These are phyloP conservation scores for Penicillium sp. DNA, from an alignment of 2,329 filamentous ascomycete genomes.

Conservation along the genomic window DNA sequence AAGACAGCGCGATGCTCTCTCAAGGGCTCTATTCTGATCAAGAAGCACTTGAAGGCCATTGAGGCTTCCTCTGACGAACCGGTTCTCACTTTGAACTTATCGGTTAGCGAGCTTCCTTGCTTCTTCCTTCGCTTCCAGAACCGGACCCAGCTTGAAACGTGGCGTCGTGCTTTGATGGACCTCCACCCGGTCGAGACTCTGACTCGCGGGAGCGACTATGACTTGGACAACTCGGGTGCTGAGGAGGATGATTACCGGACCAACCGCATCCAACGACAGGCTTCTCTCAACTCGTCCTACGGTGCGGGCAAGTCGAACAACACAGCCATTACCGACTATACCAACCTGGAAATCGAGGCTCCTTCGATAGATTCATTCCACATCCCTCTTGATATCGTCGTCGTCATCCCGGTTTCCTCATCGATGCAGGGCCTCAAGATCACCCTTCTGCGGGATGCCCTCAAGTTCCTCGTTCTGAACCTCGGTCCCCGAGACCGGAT, in stretches of 20 bases:
- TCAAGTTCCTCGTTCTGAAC: slow-evolving; percentile 85
- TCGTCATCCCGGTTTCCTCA: slow-evolving; percentile 93
- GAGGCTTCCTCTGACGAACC: slow-evolving; percentile 70
- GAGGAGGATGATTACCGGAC: slow-evolving; percentile 81
- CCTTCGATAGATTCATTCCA: slow-evolving; percentile 67
- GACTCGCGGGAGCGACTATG: slow-evolving; percentile 68
- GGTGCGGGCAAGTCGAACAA: slow-evolving; percentile 76
- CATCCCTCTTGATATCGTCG: slow-evolving; percentile 89
- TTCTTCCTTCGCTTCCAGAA: slow-evolving; percentile 91
- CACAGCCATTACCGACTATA: slow-evolving; percentile 90
- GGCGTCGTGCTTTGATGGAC: slow-evolving; percentile 82
- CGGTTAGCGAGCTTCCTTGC: slow-evolving; percentile 83
- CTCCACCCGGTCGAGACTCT: slow-evolving; percentile 65
- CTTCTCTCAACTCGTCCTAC: slow-evolving; percentile 77
- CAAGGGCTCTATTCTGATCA: slow-evolving; percentile 96
- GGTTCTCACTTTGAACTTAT: slow-evolving; percentile 81
- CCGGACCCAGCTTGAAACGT: slow-evolving; percentile 72
- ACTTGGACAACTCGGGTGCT: slow-evolving; percentile 71
- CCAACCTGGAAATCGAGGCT: slow-evolving; percentile 56
- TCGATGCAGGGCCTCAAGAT: slow-evolving; percentile 99
- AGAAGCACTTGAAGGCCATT: slow-evolving; percentile 92
- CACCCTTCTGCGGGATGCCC: slow-evolving; percentile 81
- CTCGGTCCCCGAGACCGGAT: slow-evolving; percentile 92
- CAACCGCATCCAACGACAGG: slow-evolving; percentile 61
- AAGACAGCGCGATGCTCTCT: slow-evolving; percentile 76